Percentiles rank a stretch among this genome's conserved stretches.
Conservation (phyloP, 768 basidiomycete species). For the Trametes coccinea region DNA sequence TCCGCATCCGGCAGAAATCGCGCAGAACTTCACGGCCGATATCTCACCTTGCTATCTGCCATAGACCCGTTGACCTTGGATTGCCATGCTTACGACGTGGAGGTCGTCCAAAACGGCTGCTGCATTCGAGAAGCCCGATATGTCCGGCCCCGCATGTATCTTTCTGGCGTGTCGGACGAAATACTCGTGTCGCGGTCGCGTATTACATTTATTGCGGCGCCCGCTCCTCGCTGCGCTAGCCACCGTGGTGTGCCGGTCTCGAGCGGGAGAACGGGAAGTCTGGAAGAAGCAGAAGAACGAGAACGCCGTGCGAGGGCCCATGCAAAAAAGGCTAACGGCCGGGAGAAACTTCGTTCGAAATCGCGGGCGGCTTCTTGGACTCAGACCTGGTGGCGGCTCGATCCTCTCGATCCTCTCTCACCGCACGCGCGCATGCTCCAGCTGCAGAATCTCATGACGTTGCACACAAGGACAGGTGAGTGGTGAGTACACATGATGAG, state of each 20-base stretch:
- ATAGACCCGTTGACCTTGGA: too few species aligned
- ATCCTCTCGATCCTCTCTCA: too few species aligned
- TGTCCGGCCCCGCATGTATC: too few species aligned
- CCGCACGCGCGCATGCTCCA: too few species aligned
- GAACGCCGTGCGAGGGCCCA: background rate
- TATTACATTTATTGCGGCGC: background rate
- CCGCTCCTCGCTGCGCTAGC: background rate
- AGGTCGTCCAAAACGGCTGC: too few species aligned
- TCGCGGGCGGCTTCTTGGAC: too few species aligned
- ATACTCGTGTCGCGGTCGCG: background rate
- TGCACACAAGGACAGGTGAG: too few species aligned
- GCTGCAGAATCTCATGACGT: too few species aligned
- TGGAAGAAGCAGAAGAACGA: background rate
- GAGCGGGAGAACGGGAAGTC: background rate
- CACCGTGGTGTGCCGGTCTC: background rate
- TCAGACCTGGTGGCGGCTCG: too few species aligned
- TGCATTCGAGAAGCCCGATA: too few species aligned
- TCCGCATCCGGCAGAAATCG: background rate
- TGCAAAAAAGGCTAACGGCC: constrained; percentile 6
- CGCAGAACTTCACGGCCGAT: background rate
- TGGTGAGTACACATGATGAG: too few species aligned
- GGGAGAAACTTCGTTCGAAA: background rate
- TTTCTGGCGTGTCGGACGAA: background rate
- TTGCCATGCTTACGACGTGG: too few species aligned
- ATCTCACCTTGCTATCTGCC: background rate